Evolutionary conservation across 345 rosid genomes (phyloP), one percentile per base, ranked within the genome.

Genomic region (Lumnitzera littorea): DNA sequence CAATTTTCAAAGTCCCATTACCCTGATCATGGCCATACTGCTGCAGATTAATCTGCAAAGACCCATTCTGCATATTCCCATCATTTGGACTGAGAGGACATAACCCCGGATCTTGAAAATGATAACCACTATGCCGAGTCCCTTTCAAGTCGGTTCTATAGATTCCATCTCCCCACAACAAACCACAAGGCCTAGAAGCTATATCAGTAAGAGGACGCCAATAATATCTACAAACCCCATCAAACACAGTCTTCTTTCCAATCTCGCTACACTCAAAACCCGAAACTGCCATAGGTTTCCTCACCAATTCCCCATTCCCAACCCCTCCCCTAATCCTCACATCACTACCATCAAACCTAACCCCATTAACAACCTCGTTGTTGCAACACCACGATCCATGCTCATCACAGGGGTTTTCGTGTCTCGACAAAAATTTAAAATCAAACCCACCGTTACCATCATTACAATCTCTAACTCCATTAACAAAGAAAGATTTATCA

Each of bases 1-100:
- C 48, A 12, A 5, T 27, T 31, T 1, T 15, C 31, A 43, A 57
- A 27, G 14, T 46, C 48, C 55, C 55, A 52, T 57, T 13, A 57
- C 25, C 54, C 47, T 13, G 47, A 63, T 48, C 16, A 16, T 14
- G 41, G 24, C 36, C 31, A 48, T 51, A 57, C 46, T 48, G 56
- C 13, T 46, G 48, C 36, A 17, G 51, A 23, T 50, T 7, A 36
- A 36, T 36, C 10, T 57, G 58, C 60, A 29, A 11, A 15, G 50
- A 25, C 52, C 53, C 3, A 46, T 67, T 54, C 24, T n/a, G 24
- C 29, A 63, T 31, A 67, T 70, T 70, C 58, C 58, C 59, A 46
- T 70, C 60, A 56, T 61, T 74, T 4, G 57, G 72, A 3, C 57
- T 70, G 57, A 67, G 53, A 3, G 70, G 78, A 17, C 49, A 58